Evolutionary conservation across 1,284 basidiomycete genomes (phyloP), one percentile per base, ranked within the genome.

Genomic region (Coniophora puteana): DNA sequence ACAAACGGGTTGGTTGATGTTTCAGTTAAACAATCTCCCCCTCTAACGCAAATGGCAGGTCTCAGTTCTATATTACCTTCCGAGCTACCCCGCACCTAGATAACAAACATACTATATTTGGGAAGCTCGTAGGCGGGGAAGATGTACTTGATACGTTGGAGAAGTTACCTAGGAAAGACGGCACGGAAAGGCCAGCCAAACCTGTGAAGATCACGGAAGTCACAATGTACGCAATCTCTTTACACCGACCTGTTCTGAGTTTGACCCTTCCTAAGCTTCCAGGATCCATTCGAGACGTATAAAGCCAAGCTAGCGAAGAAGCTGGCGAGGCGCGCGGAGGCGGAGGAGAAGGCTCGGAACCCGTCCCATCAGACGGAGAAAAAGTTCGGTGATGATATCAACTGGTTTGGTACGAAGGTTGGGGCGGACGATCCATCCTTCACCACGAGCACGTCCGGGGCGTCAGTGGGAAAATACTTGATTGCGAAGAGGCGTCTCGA

Each of bases 81-180:
- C 77, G 73, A 42, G 66, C 80, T 4, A 79, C 89, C 3, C 75
- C 89, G 1, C 80, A 96, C 60, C 76, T 97, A 10, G 82, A 83
- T 58, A 79, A 78, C 43, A 91, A 93, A 53, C 92, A 96, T 58
- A 96, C 94, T 0, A 94, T 98, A 1, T 99, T 99, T 58, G 95
- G 96, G 3, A 93, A 96, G 53, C 72, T 97, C 5, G 92, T 98
- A 0, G 94, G 94, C 17, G 94, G 94, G 4, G 91, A 95, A 57
- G 88, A 93, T 28, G 85, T 95, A 2, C 69, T 99, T 4, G 78
- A 89, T 52, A 76, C 83, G 8, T 67, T 99, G 26, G 96, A 99
- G 61, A 76, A 78, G 23, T 64, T 93, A 0, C 83, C 90, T 0
- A 70, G 84, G 16, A 89, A 93, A 57, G 78, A 84, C 23, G 89